Conservation (phyloP, 2,329 filamentous ascomycete species). For the Tolypocladium cylindrosporum region DNA sequence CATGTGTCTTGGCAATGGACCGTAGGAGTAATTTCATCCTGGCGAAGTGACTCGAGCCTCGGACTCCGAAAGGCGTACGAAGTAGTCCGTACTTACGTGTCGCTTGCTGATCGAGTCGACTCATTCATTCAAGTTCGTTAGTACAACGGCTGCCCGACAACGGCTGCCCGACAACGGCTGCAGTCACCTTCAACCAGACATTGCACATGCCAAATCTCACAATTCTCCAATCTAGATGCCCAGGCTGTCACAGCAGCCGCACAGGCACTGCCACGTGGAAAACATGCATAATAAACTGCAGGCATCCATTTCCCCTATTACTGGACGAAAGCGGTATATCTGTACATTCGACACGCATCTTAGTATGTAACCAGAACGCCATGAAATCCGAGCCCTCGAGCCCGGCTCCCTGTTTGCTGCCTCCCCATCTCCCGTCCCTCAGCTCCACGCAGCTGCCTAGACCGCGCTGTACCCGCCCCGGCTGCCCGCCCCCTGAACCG, state of each 20-base stretch:
- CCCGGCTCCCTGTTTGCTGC: not conserved
- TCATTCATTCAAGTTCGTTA: too few species aligned
- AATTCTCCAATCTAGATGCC: too few species aligned
- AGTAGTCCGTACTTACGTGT: not conserved
- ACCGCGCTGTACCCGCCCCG: constrained; percentile 94
- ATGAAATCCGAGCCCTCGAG: not conserved
- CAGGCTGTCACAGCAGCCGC: not conserved
- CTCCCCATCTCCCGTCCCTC: not conserved
- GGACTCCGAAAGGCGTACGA: not conserved
- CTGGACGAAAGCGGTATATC: not conserved
- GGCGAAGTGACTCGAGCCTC: not conserved
- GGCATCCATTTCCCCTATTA: not conserved
- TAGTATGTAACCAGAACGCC: not conserved
- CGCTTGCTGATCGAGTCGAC: not conserved
- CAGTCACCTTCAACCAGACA: too few species aligned
- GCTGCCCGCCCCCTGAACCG: constrained; percentile 71
- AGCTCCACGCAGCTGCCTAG: constrained; percentile 27
- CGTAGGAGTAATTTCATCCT: too few species aligned
- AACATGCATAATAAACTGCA: not conserved
- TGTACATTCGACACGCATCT: not conserved
- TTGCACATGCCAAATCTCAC: too few species aligned
- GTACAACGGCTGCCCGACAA: too few species aligned
- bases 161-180: too few species aligned
- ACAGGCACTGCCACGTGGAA: not conserved
- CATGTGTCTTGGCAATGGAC: too few species aligned